phyloP scores from a whole-genome alignment of 768 basidiomycete species.

The Boletus vermiculosoides region DNA sequence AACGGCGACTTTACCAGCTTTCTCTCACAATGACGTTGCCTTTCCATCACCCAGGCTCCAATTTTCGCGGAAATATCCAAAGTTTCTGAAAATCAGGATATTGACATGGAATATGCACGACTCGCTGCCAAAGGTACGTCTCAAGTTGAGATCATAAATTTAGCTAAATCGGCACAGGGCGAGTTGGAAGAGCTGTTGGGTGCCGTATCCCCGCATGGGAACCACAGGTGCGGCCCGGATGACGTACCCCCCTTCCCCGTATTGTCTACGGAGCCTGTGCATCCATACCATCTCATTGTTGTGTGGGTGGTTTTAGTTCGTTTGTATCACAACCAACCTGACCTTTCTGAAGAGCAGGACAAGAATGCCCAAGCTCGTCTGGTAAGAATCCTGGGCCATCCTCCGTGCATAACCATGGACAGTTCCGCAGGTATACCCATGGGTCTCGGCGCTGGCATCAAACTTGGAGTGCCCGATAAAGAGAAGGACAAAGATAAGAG shows the following conservation, averaged over 20 bases:
- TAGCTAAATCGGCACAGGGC: conserved; percentile 46
- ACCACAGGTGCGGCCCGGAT: conserved; percentile 33
- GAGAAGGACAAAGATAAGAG: conserved; percentile 35
- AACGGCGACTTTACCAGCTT: conserved; percentile 17
- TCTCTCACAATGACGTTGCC: conserved; percentile 21
- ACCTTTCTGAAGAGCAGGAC: conserved; percentile 52
- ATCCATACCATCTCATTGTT: conserved; percentile 78
- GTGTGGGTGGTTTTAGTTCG: conserved; percentile 47
- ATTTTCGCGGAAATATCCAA: conserved; percentile 30
- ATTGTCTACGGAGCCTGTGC: conserved; percentile 49
- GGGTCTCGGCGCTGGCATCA: conserved; percentile 77
- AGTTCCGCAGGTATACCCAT: conserved; percentile 61
- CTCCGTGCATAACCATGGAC: conserved; percentile 1
- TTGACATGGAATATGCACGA: conserved; percentile 89
- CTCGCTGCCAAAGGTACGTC: conserved; percentile 64
- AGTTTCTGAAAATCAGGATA: conserved; percentile 64
- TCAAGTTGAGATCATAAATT: background rate
- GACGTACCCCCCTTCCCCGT: conserved; percentile 40
- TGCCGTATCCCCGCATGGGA: conserved; percentile 42
- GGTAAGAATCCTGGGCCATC: conserved; percentile 38
- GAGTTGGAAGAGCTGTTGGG: conserved; percentile 73
- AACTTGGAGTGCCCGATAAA: conserved; percentile 54
- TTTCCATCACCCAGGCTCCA: conserved; percentile 24
- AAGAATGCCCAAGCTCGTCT: conserved; percentile 82
- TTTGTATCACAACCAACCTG: conserved; percentile 4